Evolutionary conservation across 129 eudicot genomes (phyloP), one percentile per base, ranked within the genome.

Genomic region (Cynara cardunculus): DNA sequence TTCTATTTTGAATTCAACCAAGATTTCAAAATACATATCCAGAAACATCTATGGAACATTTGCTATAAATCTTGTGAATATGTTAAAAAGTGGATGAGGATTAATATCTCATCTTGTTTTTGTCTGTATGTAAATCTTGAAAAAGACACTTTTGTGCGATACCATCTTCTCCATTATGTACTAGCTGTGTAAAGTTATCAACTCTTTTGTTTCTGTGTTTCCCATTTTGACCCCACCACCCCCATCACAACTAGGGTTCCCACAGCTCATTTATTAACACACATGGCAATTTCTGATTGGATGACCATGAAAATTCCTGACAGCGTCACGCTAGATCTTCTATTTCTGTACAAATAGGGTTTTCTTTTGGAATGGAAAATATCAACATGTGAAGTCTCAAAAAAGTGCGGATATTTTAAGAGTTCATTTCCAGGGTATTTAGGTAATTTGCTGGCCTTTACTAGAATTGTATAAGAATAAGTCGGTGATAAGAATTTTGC

Each of bases 131-230:
- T 65, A 28, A 26, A 66, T 25, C 83, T 61, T 76, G 90, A 87
- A 73, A 66, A 62, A 61, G 90, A 87, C 89, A 75, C 72, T 74
- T 89, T 77, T 84, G 84, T 81, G 69, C 80, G 78, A 78, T 89
- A 83, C 69, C 65, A 75, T 56, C 80, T 78, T 81, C 68, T 76
- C 72, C 80, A 74, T 83, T 80, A 71, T 83, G 79, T 79, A 79
- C 80, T 81, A 56, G 71, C 53, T 82, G 79, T 73, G 78, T 69
- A 71, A 82, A 80, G 87, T 81, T 74, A 34, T 37, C 59, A 46
- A 82, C 39, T 32, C 76, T 49, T 75, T 82, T 69, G 85, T 82
- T 82, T 67, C 37, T 18, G 64, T 69, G 71, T 25, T 32, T 24
- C 81, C 65, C 14, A 18, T 56, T n/a, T 37, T 26, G 25, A 66